Base-by-base conservation (phyloP, 1,139 yeast species). In the Waltiozyma sp. region DNA sequence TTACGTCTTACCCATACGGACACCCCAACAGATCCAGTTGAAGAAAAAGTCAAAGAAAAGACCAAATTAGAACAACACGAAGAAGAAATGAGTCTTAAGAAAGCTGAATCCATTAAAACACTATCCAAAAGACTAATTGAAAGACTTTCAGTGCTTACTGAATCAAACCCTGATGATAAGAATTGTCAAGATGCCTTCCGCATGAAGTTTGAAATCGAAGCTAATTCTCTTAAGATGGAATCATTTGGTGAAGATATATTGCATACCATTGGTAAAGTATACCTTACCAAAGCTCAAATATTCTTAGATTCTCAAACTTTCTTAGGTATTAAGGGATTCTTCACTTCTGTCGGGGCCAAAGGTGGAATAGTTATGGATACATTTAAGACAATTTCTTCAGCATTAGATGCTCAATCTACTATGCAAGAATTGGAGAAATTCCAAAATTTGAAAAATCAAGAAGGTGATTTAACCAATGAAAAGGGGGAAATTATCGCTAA, bases 201-300 rank as follows among this genome's bases (percentile, higher is more conserved):
- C 48, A 75, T 72, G 44, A 87, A 88, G 61, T 74, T 84, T 56
- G 73, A 72, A 50, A 75, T 82, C 50, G 96, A 89, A 62, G 95
- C 95, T 1, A 94, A 88, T 56, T 73, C 83, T 40, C 72, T 91
- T 49, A 89, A 89, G 59, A 80, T 87, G 84, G 97, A 89, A 60
- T 80, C 89, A 51, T 91, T 89, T 65, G 97, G 97, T 9, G 67
- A 88, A 42, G 95, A 89, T 59, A 81, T 89, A 40, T 72, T 91
- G 45, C 96, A 89, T 58, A 74, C 95, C 1, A 77, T 89, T 45
- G 97, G 97, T 16, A 68, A 73, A 36, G 77, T 85, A 9, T 89
- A 89, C 61, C 70, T 72, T 50, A 72, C 82, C 52, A 87, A 87
- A 56, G 85, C 76, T 2, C 63, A 68, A 38, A 67, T 77, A 15